phyloP scores from a whole-genome alignment of 805 yeast species.

The Candida incommunis region DNA sequence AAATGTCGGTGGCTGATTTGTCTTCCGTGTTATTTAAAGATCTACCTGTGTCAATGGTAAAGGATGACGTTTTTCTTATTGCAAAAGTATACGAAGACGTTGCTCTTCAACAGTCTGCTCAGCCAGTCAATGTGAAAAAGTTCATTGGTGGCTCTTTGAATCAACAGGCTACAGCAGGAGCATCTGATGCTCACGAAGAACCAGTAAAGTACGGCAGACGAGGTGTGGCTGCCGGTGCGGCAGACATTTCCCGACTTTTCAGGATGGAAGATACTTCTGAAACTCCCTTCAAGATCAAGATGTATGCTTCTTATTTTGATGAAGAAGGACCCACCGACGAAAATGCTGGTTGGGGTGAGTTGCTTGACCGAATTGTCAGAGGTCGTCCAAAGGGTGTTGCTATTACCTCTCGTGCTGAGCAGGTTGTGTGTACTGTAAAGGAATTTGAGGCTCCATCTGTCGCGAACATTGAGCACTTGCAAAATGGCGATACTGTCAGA shows the following conservation, averaged over 20 bases:
- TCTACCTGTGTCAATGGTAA: constrained; percentile 46
- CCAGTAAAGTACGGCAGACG: constrained; percentile 31
- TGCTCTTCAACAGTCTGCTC: constrained; percentile 23
- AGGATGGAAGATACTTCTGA: constrained; percentile 49
- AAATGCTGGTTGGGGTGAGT: constrained; percentile 82
- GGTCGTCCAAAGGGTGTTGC: constrained; percentile 70
- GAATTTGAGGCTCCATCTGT: constrained; percentile 39
- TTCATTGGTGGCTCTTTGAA: neutral
- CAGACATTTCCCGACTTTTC: constrained; percentile 70
- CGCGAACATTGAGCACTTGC: constrained; percentile 18
- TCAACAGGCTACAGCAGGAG: constrained; percentile 11
- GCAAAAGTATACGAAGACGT: constrained; percentile 64
- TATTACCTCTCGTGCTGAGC: constrained; percentile 67
- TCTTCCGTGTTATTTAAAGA: constrained; percentile 71
- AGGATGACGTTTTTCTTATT: constrained; percentile 57
- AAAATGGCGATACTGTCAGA: constrained; percentile 25
- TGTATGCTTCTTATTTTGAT: constrained; percentile 56
- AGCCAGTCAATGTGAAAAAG: constrained; percentile 3
- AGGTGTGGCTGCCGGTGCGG: constrained; percentile 81
- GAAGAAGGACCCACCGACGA: constrained; percentile 26
- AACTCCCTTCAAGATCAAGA: constrained; percentile 52
- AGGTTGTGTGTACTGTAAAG: constrained; percentile 52
- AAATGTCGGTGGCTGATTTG: constrained; percentile 48
- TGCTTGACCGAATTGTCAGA: constrained; percentile 59
- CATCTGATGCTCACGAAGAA: neutral